Percentiles rank a stretch among this genome's conserved stretches.
Conservation (phyloP, 352 stramenopile species). For the Globisporangium cylindrosporum region DNA sequence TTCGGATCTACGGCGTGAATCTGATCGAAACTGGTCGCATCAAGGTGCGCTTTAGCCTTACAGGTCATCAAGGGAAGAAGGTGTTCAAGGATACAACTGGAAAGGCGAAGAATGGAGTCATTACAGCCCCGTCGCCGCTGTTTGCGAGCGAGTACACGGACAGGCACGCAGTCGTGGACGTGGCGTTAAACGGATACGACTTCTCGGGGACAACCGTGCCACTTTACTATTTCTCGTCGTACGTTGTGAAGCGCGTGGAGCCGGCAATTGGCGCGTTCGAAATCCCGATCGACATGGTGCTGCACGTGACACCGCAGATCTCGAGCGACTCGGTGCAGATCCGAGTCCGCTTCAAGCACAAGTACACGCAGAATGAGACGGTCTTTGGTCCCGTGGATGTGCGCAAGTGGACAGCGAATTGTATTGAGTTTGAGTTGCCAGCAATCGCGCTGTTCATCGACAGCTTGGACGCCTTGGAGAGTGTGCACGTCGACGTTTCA, state of each 20-base stretch:
- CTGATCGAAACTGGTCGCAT: conserved; percentile 77
- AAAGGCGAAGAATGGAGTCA: conserved; percentile 46
- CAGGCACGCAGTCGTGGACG: conserved; percentile 45
- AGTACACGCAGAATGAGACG: conserved; percentile 10
- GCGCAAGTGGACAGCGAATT: conserved; percentile 31
- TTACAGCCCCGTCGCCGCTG: conserved; percentile 40
- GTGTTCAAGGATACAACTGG: conserved; percentile 31
- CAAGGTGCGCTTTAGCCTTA: conserved; percentile 58
- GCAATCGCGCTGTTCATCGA: conserved; percentile 31
- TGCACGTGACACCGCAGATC: conserved; percentile 41
- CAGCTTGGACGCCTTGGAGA: conserved; percentile 30
- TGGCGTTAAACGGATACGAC: conserved; percentile 65
- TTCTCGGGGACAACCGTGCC: conserved; percentile 48
- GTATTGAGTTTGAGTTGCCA: conserved; percentile 44
- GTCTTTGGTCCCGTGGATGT: conserved; percentile 42
- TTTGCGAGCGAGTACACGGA: conserved; percentile 50
- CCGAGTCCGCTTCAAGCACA: conserved; percentile 36
- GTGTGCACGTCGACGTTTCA: conserved; percentile 42
- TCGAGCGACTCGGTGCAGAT: conserved; percentile 46
- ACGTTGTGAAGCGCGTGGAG: conserved; percentile 41
- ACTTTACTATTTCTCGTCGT: conserved; percentile 58
- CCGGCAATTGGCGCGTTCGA: conserved; percentile 54
- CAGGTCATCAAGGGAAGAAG: conserved; percentile 29
- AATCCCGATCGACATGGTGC: conserved; percentile 42
- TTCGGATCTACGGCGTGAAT: conserved; percentile 58